A percentile compares a stretch with the other conserved stretches of the same genome.
phyloP scores from a whole-genome alignment of 2,329 filamentous ascomycete genomes.

The Lasiodiplodia hormozganensis region DNA sequence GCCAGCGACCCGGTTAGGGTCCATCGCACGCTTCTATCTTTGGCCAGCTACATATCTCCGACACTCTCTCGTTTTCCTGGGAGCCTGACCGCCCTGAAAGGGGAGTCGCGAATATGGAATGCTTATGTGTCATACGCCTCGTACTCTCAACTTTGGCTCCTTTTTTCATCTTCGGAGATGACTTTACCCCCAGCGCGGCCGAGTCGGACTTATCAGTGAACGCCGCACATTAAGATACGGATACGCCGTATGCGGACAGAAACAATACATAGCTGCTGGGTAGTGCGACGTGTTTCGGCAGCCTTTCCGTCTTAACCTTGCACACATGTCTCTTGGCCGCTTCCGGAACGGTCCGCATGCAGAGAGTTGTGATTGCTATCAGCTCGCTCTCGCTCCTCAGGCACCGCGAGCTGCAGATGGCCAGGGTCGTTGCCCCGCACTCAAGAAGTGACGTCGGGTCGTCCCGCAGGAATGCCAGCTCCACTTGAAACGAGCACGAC shows the following conservation, averaged over 20 bases:
- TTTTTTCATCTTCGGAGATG: slow-evolving; percentile 8
- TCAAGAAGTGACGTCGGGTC: slow-evolving; percentile 15
- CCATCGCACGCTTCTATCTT: neutral
- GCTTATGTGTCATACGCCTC: neutral
- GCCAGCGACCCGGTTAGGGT: slow-evolving; percentile 5
- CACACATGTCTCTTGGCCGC: neutral
- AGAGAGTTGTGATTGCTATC: neutral
- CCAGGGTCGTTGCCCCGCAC: slow-evolving; percentile 4
- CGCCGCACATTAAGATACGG: neutral
- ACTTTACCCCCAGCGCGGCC: neutral
- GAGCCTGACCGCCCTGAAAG: neutral
- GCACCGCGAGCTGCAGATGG: neutral
- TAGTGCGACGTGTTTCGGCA: neutral
- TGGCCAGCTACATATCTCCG: neutral
- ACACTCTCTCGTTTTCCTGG: neutral
- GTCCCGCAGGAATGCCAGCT: slow-evolving; percentile 10
- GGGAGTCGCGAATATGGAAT: neutral
- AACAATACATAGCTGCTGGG: neutral
- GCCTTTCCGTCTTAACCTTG: slow-evolving; percentile 21
- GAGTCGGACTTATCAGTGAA: neutral
- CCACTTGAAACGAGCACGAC: slow-evolving; percentile 23
- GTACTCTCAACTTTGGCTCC: neutral
- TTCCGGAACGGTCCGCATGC: slow-evolving; percentile 13
- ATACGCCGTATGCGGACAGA: neutral
- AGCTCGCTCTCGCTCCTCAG: neutral